Evolutionary conservation across 108 stramenopile species (phyloP).

Genomic region (Nitzschia putrida): DNA sequence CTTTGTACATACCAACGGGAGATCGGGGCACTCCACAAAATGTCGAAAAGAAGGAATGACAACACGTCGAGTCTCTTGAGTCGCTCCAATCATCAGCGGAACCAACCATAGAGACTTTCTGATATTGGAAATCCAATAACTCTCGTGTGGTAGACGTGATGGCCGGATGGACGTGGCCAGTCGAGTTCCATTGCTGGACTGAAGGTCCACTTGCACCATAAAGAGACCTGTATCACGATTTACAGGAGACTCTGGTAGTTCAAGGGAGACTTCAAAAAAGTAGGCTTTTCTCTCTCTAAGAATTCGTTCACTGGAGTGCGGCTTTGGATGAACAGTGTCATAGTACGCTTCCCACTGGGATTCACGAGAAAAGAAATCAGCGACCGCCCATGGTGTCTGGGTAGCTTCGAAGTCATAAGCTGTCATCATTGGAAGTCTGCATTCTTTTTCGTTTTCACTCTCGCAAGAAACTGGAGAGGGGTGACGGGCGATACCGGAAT

Average conservation of each 20-base stretch:
- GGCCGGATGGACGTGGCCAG: slow-evolving; percentile 70
- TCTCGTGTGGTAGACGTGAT: slow-evolving; percentile 74
- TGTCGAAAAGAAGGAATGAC: slow-evolving; percentile 67
- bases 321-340: slow-evolving; percentile 32
- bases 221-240: slow-evolving; percentile 26
- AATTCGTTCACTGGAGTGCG: slow-evolving; percentile 23
- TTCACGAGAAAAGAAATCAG: slow-evolving; percentile 51
- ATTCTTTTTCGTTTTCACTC: neutral
- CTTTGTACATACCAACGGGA: slow-evolving; percentile 59
- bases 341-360: slow-evolving; percentile 33
- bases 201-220: slow-evolving; percentile 24
- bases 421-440: neutral
- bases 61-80: slow-evolving; percentile 66
- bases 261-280: slow-evolving; percentile 64
- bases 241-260: slow-evolving; percentile 66
- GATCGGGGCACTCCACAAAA: slow-evolving; percentile 56
- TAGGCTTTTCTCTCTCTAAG: slow-evolving; percentile 50
- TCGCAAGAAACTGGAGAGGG: slow-evolving; percentile 5
- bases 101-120: slow-evolving; percentile 56
- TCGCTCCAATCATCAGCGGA: slow-evolving; percentile 61
- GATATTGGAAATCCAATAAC: slow-evolving; percentile 51
- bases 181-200: slow-evolving; percentile 23
- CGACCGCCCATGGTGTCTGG: slow-evolving; percentile 39
- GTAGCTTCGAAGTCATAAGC: neutral
- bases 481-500: slow-evolving; percentile 29